Conservation (phyloP, 1,284 basidiomycete species). For the Ustilago hordei region DNA sequence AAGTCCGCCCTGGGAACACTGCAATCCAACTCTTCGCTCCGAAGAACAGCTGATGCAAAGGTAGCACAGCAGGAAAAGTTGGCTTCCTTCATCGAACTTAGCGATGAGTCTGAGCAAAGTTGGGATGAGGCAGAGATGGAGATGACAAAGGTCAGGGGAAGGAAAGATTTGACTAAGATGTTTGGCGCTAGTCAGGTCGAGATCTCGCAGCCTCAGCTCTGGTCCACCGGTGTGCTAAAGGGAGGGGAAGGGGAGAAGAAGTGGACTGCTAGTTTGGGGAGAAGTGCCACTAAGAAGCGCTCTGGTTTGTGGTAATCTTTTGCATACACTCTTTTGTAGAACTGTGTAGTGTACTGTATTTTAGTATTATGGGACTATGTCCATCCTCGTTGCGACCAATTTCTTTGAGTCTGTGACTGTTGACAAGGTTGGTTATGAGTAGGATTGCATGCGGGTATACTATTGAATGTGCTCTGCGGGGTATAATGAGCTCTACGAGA, state of each 20-base stretch:
- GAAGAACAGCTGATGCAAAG: not conserved
- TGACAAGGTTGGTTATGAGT: not conserved
- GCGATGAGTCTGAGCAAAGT: not conserved
- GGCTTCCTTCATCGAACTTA: not conserved
- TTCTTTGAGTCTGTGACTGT: not conserved
- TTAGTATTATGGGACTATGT: not conserved
- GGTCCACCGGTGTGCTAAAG: not conserved
- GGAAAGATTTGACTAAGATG: conserved; percentile 44
- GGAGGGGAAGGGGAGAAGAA: not conserved
- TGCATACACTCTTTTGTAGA: not conserved
- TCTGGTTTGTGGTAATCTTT: not conserved
- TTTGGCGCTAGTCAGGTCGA: conserved; percentile 32
- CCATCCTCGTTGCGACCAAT: not conserved
- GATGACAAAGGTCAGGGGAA: not conserved
- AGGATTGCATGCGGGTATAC: conserved; percentile 9
- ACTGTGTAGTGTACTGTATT: conserved; percentile 3
- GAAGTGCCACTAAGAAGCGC: conserved; percentile 11
- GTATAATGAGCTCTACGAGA: not conserved
- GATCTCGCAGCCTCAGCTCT: conserved; percentile 12
- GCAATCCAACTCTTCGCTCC: not conserved
- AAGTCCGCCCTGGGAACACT: not conserved
- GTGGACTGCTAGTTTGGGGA: conserved; percentile 22
- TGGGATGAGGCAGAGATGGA: conserved; percentile 5
- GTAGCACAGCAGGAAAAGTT: not conserved
- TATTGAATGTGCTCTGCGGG: not conserved